Base-by-base conservation (phyloP, 2,329 filamentous ascomycete genomes). In the Onygenales sp. region DNA sequence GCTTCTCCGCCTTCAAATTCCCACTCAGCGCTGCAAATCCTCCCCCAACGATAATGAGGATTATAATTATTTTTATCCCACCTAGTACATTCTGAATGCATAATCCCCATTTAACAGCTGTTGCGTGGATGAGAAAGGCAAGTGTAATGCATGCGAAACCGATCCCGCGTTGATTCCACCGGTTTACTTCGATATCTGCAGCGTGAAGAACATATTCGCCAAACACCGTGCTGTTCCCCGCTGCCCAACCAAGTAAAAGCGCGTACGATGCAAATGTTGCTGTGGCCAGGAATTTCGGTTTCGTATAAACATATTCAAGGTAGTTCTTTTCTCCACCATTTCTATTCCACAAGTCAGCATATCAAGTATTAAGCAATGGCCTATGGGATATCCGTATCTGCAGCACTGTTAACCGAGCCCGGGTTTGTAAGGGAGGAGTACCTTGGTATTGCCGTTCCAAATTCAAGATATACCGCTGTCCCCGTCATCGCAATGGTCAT, bases 301-400 rank as follows among this genome's bases (percentile, higher is more conserved):
- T 72, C 46, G 66, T 69, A 61, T 75, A 79, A 37, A 79, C 75
- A 39, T 77, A 74, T 64, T 80, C 77, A 42, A 80, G 72, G 59
- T 79, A 79, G 40, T 78, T 74, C 49, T 76, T 73, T 58, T 79
- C 77, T n/a, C 77, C 76, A 39, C 77, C 77, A 62, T 77, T 63
- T 65, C 75, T 61, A 63, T 40, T n/a, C 34, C 32, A 49, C 17
- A 5, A 6, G 36, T 50, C 17, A 54, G 39, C 21, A 33, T 42
- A 40, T 36, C 21, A 8, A 36, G 27, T 27, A 4, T 13, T 14
- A 21, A 8, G 27, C 37, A 43, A 40, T 4, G 36, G 36, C 36
- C 43, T 27, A 27, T 27, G 21, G 21, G 21, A 27, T 27, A 27
- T 27, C 21, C 21, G 21, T 27, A 46, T 31, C 21, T 1, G 21